Evolutionary conservation across 164 flowering plant species (phyloP).

Genomic region (Sextonia rubra): DNA sequence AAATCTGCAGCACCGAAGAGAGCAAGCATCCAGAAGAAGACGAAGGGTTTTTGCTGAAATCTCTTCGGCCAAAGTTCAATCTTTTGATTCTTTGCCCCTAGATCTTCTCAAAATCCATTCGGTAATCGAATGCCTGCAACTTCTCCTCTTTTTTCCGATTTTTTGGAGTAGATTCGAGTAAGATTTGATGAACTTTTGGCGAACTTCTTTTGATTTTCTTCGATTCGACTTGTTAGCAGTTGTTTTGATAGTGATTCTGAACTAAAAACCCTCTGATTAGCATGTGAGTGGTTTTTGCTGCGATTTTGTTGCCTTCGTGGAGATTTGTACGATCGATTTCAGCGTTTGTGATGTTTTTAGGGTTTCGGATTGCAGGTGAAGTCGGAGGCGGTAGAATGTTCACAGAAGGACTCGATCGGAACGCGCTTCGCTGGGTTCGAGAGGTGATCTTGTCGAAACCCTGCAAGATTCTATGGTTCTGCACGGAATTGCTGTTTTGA

Average conservation of each 20-base stretch:
- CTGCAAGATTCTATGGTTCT: not conserved
- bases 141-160: too few relatives aligned
- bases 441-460: slow-evolving; percentile 23
- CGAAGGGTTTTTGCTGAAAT: too few relatives aligned
- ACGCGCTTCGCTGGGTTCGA: slow-evolving; percentile 40
- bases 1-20: too few relatives aligned
- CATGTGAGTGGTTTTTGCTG: not conserved
- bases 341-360: not conserved
- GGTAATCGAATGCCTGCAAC: too few relatives aligned
- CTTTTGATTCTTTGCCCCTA: too few relatives aligned
- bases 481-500: not conserved
- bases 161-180: too few relatives aligned
- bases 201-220: too few relatives aligned
- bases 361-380: slow-evolving; percentile 15
- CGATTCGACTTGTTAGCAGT: not conserved
- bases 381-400: slow-evolving; percentile 24
- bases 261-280: not conserved
- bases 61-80: too few relatives aligned
- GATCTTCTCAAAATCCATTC: too few relatives aligned
- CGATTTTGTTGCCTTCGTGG: not conserved
- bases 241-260: not conserved
- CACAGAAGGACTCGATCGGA: slow-evolving; percentile 46
- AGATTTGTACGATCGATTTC: too few relatives aligned
- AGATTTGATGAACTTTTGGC: too few relatives aligned
- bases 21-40: too few relatives aligned